Conservation (phyloP, 2,329 filamentous ascomycete species). For the Talaromyces islandicus region DNA sequence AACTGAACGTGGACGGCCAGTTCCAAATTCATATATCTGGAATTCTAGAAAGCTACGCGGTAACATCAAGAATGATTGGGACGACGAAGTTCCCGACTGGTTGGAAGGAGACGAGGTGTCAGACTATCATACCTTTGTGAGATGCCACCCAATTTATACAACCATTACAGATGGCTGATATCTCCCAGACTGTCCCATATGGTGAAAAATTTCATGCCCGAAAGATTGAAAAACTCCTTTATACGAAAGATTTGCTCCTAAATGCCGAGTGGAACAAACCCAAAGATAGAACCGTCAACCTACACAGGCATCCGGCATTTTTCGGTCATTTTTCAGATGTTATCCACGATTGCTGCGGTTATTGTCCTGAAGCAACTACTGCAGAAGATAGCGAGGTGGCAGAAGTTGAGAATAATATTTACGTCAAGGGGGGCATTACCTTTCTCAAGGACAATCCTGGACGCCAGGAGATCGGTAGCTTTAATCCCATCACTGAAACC, state of each 20-base stretch:
- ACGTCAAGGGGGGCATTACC: conserved; percentile 65
- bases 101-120: conserved; percentile 68
- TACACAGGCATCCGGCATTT: conserved; percentile 81
- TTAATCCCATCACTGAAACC: conserved; percentile 73
- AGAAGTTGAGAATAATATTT: conserved; percentile 67
- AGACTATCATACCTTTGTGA: conserved; percentile 70
- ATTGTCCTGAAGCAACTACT: conserved; percentile 64
- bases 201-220: conserved; percentile 31
- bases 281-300: conserved; percentile 66
- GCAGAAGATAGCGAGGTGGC: conserved; percentile 66
- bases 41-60: conserved; percentile 47
- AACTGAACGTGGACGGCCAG: conserved; percentile 64
- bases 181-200: conserved; percentile 29
- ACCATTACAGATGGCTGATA: conserved; percentile 22
- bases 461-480: conserved; percentile 64
- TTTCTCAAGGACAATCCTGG: conserved; percentile 80
- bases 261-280: conserved; percentile 83
- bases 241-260: conserved; percentile 72
- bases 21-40: conserved; percentile 35
- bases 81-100: conserved; percentile 83
- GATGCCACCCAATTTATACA: conserved; percentile 43
- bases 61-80: conserved; percentile 70
- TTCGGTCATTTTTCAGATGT: conserved; percentile 72
- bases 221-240: conserved; percentile 73
- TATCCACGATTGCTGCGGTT: conserved; percentile 74